Evolutionary conservation across 164 flowering plant genomes (phyloP).

Genomic region (Kingdonia uniflora): DNA sequence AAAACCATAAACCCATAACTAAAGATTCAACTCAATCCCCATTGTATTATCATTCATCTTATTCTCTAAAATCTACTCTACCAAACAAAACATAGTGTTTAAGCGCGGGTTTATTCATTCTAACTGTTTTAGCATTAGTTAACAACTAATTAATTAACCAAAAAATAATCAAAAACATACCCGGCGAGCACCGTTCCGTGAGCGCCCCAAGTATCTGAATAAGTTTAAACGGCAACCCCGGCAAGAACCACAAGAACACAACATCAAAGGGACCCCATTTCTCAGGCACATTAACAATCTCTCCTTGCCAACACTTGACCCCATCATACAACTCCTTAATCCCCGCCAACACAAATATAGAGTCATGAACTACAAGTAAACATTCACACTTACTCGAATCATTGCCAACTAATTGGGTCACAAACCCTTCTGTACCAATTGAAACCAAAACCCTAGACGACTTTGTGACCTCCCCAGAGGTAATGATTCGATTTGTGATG

Average conservation of each 20-base stretch:
- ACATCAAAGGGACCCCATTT: slow-evolving; percentile 79
- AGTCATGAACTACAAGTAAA: slow-evolving; percentile 72
- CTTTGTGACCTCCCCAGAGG: slow-evolving; percentile 39
- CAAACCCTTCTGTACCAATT: slow-evolving; percentile 52
- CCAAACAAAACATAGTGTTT: too few relatives aligned
- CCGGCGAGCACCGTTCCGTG: slow-evolving; percentile 44
- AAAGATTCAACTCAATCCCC: too few relatives aligned
- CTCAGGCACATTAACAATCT: slow-evolving; percentile 53
- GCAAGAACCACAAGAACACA: slow-evolving; percentile 67
- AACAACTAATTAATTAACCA: too few relatives aligned
- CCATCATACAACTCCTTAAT: slow-evolving; percentile 69
- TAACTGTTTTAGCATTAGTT: too few relatives aligned
- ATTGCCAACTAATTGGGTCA: slow-evolving; percentile 45
- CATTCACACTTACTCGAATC: slow-evolving; percentile 20
- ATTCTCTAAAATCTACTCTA: too few relatives aligned
- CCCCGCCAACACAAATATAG: slow-evolving; percentile 60
- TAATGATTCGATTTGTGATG: slow-evolving; percentile 38
- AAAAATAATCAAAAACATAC: slow-evolving; percentile 28
- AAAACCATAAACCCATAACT: too few relatives aligned
- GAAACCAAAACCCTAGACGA: slow-evolving; percentile 63
- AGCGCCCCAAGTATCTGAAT: slow-evolving; percentile 42
- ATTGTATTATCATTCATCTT: too few relatives aligned
- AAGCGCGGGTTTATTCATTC: too few relatives aligned
- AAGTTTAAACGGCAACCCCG: slow-evolving; percentile 60
- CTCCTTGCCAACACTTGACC: slow-evolving; percentile 92